A percentile compares a stretch with the other conserved stretches of the same genome.
Conservation (phyloP, 306 rosid species). For the Quercus glauca region DNA sequence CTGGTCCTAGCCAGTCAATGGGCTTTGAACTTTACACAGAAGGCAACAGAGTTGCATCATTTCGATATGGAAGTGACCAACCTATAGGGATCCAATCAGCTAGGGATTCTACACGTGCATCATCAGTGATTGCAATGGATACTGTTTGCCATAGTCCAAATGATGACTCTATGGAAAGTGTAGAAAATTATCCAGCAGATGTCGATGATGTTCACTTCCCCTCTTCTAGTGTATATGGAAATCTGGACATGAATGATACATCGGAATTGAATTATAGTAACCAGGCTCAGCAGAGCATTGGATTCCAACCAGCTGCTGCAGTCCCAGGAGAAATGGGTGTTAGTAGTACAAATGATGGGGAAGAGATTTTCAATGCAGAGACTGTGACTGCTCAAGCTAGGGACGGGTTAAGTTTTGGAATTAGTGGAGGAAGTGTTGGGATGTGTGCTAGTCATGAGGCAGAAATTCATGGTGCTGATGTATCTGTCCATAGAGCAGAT, state of each 20-base stretch:
- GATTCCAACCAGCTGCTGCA: slow-evolving; percentile 69
- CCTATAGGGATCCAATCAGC: slow-evolving; percentile 61
- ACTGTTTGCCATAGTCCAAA: slow-evolving; percentile 71
- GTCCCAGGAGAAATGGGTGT: slow-evolving; percentile 83
- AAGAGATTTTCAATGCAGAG: slow-evolving; percentile 87
- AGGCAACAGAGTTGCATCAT: slow-evolving; percentile 61
- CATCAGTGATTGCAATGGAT: slow-evolving; percentile 99
- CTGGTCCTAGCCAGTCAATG: slow-evolving; percentile 90
- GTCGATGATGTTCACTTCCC: slow-evolving; percentile 91
- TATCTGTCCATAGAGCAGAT: slow-evolving; percentile 85
- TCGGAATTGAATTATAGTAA: slow-evolving; percentile 90
- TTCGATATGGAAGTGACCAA: slow-evolving; percentile 70
- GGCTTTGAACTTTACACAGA: slow-evolving; percentile 68
- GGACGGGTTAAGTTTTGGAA: slow-evolving; percentile 89
- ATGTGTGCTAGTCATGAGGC: slow-evolving; percentile 99
- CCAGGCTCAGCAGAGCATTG: slow-evolving; percentile 86
- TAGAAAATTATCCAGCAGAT: slow-evolving; percentile 87
- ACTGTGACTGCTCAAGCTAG: slow-evolving; percentile 86
- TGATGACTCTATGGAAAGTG: slow-evolving; percentile 97
- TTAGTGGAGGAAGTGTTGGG: slow-evolving; percentile 98
- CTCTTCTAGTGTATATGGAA: slow-evolving; percentile 83
- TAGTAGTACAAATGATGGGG: slow-evolving; percentile 91
- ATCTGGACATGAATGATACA: slow-evolving; percentile 83
- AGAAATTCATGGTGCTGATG: slow-evolving; percentile 92
- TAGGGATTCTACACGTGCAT: slow-evolving; percentile 89